These are phyloP conservation scores for Graphilbum ipis-grandicollis DNA, from an alignment of 2,329 filamentous ascomycete species.

Conservation along the genomic window DNA sequence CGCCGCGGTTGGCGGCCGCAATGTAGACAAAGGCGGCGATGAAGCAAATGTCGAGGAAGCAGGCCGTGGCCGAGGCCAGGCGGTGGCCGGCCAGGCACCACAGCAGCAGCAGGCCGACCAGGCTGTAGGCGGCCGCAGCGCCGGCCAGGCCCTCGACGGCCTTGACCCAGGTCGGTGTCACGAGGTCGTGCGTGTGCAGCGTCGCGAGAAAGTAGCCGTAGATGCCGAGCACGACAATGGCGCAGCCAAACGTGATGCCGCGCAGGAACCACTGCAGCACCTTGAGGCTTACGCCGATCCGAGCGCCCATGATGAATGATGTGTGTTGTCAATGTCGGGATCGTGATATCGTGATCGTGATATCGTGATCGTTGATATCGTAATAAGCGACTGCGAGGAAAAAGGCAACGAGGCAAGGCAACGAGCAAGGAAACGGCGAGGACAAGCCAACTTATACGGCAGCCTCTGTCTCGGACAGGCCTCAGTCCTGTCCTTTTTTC, in stretches of 20 bases:
- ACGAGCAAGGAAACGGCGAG: too few relatives aligned
- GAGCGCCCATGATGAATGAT: slow-evolving; percentile 32
- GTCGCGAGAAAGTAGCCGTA: slow-evolving; percentile 75
- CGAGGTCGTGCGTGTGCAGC: slow-evolving; percentile 43
- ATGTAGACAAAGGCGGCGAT: slow-evolving; percentile 66
- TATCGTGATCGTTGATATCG: too few relatives aligned
- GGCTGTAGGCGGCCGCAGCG: slow-evolving; percentile 54
- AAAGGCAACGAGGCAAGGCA: too few relatives aligned
- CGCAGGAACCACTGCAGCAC: slow-evolving; percentile 54
- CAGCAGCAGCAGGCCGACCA: slow-evolving; percentile 55
- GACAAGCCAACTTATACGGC: too few relatives aligned
- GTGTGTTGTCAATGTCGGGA: too few relatives aligned
- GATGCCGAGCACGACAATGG: slow-evolving; percentile 57
- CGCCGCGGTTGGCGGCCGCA: slow-evolving; percentile 54
- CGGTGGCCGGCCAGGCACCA: slow-evolving; percentile 63
- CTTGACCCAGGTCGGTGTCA: slow-evolving; percentile 47
- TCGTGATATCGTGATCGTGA: too few relatives aligned
- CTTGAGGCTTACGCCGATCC: slow-evolving; percentile 47
- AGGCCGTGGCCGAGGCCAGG: slow-evolving; percentile 54
- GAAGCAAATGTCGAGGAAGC: slow-evolving; percentile 65
- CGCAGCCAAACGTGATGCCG: slow-evolving; percentile 53
- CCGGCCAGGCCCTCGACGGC: slow-evolving; percentile 70
- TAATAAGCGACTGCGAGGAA: too few relatives aligned
- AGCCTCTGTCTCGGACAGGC: too few relatives aligned
- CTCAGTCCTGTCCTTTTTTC: too few relatives aligned